Evolutionary conservation across 164 flowering plant genomes (phyloP), one percentile per base, ranked within the genome.

Genomic region (Dillenia turbinata): DNA sequence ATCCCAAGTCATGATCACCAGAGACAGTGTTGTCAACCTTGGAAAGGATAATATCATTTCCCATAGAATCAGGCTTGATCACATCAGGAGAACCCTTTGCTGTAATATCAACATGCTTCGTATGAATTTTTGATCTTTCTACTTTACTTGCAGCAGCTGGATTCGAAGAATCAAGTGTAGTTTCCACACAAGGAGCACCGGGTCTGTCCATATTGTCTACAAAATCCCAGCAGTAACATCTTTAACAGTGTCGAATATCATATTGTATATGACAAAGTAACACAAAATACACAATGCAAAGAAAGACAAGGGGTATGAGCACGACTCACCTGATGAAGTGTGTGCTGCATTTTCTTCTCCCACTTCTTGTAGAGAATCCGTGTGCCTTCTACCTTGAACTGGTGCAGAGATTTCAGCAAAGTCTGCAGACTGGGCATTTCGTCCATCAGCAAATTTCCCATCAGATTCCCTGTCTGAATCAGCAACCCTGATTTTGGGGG

Each of bases 21-120:
- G 33, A 33, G 9, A 9, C 11, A 44, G 19, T 44, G 60, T 56
- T 60, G 26, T 64, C 60, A 48, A 47, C 43, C 16, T 14, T 33
- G 10, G 61, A 63, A 14, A 66, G 14, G 49, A 22, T 33, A 60
- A 10, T 10, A 44, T 65, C 58, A 51, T 19, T 17, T 2, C 19
- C 12, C 10, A 16, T 48, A n/a, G 63, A 55, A 40, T 47, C 57
- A 15, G 61, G 40, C 45, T 71, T 67, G 26, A 22, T 59, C 49
- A 26, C 52, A 12, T 50, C 51, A 15, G 57, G 24, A 26, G 48
- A 5, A 19, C 44, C 49, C 56, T 62, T 60, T 10, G 44, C 60
- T 48, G 46, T 15, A 59, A 61, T 15, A 49, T 62, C 53, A 46
- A 54, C 63, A 24, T 47, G 70, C 57, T 64, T 70, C 60, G 59